Evolutionary conservation across 2,329 filamentous ascomycete species (phyloP).

Genomic region (Diaporthe sp.): DNA sequence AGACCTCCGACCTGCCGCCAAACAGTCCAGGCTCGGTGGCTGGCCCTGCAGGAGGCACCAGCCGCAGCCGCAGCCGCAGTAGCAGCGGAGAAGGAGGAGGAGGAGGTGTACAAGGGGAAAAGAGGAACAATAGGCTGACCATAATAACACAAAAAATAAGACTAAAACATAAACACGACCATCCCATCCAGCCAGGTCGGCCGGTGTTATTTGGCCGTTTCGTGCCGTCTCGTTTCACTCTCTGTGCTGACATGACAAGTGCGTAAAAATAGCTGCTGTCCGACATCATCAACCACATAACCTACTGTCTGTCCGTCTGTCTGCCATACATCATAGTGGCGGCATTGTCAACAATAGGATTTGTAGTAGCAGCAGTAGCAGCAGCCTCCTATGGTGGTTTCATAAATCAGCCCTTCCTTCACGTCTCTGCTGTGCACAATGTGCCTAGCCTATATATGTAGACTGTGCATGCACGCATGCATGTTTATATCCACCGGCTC

Average conservation of each 20-base stretch:
- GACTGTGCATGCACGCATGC: neutral
- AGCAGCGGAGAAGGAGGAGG: neutral
- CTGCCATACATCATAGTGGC: neutral
- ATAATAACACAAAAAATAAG: too few relatives aligned
- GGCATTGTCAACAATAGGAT: neutral
- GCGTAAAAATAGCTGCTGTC: conserved; percentile 26
- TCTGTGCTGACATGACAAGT: neutral
- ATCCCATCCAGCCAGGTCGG: neutral
- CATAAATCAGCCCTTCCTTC: neutral
- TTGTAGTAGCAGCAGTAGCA: neutral
- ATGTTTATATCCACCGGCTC: neutral
- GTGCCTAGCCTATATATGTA: too few relatives aligned
- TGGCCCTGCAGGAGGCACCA: neutral
- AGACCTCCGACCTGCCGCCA: neutral
- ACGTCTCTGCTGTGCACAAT: neutral
- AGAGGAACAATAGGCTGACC: neutral
- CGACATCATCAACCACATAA: neutral
- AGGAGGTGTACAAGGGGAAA: too few relatives aligned
- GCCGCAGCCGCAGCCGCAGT: neutral
- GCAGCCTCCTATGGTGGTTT: neutral
- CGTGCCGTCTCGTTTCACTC: conserved; percentile 14
- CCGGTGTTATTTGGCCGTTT: neutral
- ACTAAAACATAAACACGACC: neutral
- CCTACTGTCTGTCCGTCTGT: too few relatives aligned
- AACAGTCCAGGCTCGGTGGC: neutral